A percentile compares a stretch with the other conserved stretches of the same genome.
These are phyloP conservation scores for Coniochaeta hoffmannii DNA, from an alignment of 2,329 filamentous ascomycete species.

Conservation along the genomic window DNA sequence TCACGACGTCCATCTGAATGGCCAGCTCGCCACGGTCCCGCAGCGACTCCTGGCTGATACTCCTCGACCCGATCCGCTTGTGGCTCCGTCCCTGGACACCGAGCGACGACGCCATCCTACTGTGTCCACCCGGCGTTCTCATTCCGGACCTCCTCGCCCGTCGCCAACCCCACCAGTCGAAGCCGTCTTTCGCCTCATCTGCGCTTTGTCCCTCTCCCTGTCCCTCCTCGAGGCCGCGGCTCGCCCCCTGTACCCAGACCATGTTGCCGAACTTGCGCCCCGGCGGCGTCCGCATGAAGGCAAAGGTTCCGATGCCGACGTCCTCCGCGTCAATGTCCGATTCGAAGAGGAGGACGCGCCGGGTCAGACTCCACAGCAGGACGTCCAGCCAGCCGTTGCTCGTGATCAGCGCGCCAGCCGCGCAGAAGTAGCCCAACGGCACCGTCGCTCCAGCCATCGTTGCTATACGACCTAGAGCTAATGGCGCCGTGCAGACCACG, in stretches of 20 bases:
- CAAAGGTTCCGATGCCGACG: slow-evolving; percentile 28
- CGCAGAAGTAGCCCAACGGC: slow-evolving; percentile 39
- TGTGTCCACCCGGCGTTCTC: background rate
- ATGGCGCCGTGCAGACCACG: slow-evolving; percentile 51
- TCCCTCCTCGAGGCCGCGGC: slow-evolving; percentile 1
- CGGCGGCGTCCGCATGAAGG: slow-evolving; percentile 22
- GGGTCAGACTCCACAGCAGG: slow-evolving; percentile 20
- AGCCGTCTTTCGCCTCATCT: slow-evolving; percentile 5
- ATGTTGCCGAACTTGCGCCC: slow-evolving; percentile 21
- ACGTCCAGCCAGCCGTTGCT: slow-evolving; percentile 34
- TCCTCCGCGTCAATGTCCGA: slow-evolving; percentile 18
- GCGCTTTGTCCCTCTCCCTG: slow-evolving; percentile 1
- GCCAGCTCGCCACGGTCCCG: slow-evolving; percentile 6
- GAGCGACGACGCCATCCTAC: background rate
- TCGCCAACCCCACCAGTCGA: slow-evolving; percentile 5
- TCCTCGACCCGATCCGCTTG: slow-evolving; percentile 2
- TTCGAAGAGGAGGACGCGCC: slow-evolving; percentile 18
- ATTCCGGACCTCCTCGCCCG: background rate
- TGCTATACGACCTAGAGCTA: slow-evolving; percentile 52
- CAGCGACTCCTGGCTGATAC: slow-evolving; percentile 11
- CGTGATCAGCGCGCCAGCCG: slow-evolving; percentile 43
- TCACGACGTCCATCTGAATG: slow-evolving; percentile 23
- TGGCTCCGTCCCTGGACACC: background rate
- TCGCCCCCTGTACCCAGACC: slow-evolving; percentile 20
- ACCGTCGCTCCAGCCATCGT: slow-evolving; percentile 42